Conservation (phyloP, 2,329 filamentous ascomycete species). For the Colletotrichum sp. region DNA sequence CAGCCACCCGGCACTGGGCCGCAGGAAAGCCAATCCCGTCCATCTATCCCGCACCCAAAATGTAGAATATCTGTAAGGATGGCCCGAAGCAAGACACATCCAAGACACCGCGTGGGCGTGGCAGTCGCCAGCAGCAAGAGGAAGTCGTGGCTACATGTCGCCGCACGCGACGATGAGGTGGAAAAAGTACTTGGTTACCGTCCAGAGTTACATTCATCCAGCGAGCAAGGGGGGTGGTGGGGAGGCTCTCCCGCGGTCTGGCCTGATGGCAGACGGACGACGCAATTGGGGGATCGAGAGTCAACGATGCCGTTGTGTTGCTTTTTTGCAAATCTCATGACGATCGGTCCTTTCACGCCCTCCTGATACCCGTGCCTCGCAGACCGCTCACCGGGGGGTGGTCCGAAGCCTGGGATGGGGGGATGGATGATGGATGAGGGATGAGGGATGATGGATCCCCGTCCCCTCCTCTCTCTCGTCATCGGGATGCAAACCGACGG, state of each 20-base stretch:
- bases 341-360: neutral
- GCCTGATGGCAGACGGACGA: neutral
- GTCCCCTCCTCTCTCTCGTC: constrained; percentile 1
- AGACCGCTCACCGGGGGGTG: neutral
- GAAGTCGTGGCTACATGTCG: neutral
- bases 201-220: neutral
- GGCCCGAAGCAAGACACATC: neutral
- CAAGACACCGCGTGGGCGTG: neutral
- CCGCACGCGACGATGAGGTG: neutral
- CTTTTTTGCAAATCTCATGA: constrained; percentile 9
- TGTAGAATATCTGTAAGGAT: constrained; percentile 14
- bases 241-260: neutral
- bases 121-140: neutral
- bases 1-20: neutral
- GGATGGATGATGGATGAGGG: neutral
- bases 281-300: neutral
- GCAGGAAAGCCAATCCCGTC: neutral
- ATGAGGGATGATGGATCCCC: neutral
- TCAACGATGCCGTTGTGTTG: neutral
- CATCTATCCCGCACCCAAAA: neutral
- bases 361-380: neutral
- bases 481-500: constrained; percentile 12
- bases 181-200: neutral
- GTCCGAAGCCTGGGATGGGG: neutral
- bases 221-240: neutral